These are phyloP conservation scores for Thymus quinquecostatus DNA, from an alignment of 257 asterid species.

Conservation along the genomic window DNA sequence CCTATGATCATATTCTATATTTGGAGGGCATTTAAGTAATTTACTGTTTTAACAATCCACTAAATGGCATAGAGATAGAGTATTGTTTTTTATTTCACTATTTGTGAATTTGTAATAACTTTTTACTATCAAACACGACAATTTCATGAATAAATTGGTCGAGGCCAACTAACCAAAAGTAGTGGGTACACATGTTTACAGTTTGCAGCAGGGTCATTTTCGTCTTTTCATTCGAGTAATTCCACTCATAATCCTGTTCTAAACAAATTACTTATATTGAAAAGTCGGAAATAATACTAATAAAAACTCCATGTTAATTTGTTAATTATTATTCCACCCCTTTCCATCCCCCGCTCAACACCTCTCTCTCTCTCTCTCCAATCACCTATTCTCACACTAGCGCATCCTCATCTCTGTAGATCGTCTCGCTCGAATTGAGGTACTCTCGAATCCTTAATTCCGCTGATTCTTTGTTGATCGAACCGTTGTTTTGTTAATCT, in stretches of 20 bases:
- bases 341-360: neutral
- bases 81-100: too few species aligned
- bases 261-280: neutral
- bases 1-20: too few species aligned
- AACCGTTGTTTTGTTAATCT: neutral
- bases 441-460: constrained; percentile 22
- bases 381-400: constrained; percentile 5
- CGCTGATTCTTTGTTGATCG: neutral
- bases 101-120: too few species aligned
- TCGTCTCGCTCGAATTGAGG: constrained; percentile 21
- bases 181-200: neutral
- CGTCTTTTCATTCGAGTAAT: neutral
- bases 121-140: too few species aligned
- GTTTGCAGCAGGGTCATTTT: constrained; percentile 14
- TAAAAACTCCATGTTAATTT: neutral
- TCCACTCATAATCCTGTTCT: neutral
- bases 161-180: neutral
- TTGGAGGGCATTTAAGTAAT: too few species aligned
- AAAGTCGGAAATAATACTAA: constrained; percentile 3
- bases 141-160: neutral
- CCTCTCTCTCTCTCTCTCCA: constrained; percentile 6
- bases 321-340: neutral
- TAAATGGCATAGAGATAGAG: too few species aligned
- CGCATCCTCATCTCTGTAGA: constrained; percentile 4
- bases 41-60: too few species aligned